Percentiles rank a stretch among this genome's conserved stretches.
These are phyloP conservation scores for Histomonas meleagridis DNA, from an alignment of 208 protist genomes.

Conservation along the genomic window DNA sequence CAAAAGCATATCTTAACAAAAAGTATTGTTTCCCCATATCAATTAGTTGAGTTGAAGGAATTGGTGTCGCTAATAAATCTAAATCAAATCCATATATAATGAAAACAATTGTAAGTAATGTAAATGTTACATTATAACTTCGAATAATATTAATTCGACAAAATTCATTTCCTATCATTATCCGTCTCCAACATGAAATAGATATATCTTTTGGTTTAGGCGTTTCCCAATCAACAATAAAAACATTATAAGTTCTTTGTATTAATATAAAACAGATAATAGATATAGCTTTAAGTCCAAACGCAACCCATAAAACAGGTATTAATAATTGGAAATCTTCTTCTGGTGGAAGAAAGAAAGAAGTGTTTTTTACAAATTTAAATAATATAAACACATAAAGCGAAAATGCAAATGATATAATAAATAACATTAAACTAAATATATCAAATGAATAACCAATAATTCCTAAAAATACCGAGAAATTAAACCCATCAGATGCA, in stretches of 20 bases:
- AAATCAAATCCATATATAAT: background rate
- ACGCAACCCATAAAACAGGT: background rate
- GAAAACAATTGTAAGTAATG: background rate
- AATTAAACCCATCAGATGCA: background rate
- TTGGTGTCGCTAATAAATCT: background rate
- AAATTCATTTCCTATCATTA: background rate
- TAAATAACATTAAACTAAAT: background rate
- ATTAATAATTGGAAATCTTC: background rate
- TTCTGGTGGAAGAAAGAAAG: background rate
- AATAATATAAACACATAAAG: background rate
- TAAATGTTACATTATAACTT: background rate
- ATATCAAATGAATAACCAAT: background rate
- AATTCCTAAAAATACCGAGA: background rate
- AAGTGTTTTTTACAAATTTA: background rate
- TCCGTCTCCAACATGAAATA: background rate
- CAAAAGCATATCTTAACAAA: background rate
- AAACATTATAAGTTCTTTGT: background rate
- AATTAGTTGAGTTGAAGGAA: background rate
- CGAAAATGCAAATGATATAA: background rate
- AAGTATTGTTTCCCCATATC: background rate
- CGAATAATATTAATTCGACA: background rate
- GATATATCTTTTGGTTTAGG: background rate
- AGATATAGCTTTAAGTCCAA: background rate
- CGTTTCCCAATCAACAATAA: background rate
- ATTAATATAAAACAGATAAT: background rate